Percentiles rank a stretch among this genome's conserved stretches.
Conservation (phyloP, 106 monocot species). For the Phalaenopsis aphrodite region DNA sequence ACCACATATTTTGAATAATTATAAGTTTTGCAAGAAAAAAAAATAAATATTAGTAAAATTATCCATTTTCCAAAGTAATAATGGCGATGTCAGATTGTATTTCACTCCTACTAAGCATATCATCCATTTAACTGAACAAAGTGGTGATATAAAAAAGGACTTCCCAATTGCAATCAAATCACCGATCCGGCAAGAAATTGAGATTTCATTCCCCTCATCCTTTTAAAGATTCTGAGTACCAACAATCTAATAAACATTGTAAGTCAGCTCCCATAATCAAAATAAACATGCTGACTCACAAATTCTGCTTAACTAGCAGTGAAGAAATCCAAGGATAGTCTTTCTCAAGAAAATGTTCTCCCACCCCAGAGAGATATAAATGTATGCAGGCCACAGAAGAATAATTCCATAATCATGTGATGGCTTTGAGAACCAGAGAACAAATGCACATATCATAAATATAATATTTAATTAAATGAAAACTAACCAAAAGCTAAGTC, state of each 20-base stretch:
- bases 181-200: neutral
- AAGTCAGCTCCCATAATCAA: neutral
- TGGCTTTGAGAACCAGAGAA: neutral
- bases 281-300: neutral
- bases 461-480: neutral
- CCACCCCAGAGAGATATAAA: neutral
- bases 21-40: neutral
- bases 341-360: neutral
- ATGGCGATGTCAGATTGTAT: neutral
- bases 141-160: neutral
- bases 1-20: neutral
- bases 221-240: neutral
- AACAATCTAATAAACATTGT: neutral
- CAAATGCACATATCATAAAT: neutral
- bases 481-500: slow-evolving; percentile 66
- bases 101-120: neutral
- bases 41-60: neutral
- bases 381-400: neutral
- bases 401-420: neutral
- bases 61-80: neutral
- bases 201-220: neutral
- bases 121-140: neutral
- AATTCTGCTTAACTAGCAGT: neutral
- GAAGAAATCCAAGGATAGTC: neutral
- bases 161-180: neutral